These are phyloP conservation scores for Platanthera zijinensis DNA, from an alignment of 106 monocot species.

Conservation along the genomic window DNA sequence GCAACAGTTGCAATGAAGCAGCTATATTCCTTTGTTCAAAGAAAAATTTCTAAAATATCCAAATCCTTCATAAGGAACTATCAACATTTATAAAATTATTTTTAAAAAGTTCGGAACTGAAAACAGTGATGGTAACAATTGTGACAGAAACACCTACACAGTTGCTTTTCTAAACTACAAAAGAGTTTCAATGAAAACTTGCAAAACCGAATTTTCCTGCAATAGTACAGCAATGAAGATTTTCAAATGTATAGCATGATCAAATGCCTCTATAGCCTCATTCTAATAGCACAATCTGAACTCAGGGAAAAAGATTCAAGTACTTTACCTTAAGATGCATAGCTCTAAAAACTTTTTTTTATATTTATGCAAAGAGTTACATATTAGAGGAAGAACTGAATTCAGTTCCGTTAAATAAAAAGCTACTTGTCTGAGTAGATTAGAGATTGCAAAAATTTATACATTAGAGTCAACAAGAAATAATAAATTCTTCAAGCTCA, in stretches of 20 bases:
- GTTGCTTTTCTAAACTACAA: too few relatives aligned
- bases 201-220: too few relatives aligned
- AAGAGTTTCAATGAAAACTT: too few relatives aligned
- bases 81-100: too few relatives aligned
- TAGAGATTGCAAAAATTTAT: not conserved
- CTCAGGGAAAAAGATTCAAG: not conserved
- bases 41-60: too few relatives aligned
- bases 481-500: not conserved
- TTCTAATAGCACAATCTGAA: not conserved
- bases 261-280: not conserved
- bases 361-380: not conserved
- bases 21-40: too few relatives aligned
- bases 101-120: too few relatives aligned
- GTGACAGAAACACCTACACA: too few relatives aligned
- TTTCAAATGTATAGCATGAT: conserved; percentile 1
- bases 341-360: not conserved
- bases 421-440: not conserved
- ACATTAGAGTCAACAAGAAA: not conserved
- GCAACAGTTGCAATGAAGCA: too few relatives aligned
- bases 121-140: too few relatives aligned
- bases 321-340: not conserved
- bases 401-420: not conserved
- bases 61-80: too few relatives aligned
- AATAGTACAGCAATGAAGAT: not conserved
- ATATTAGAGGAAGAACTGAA: not conserved